Percentiles rank a stretch among this genome's conserved stretches.
phyloP scores from a whole-genome alignment of 495 filamentous ascomycete genomes.

The Hypoxylon fragiforme region DNA sequence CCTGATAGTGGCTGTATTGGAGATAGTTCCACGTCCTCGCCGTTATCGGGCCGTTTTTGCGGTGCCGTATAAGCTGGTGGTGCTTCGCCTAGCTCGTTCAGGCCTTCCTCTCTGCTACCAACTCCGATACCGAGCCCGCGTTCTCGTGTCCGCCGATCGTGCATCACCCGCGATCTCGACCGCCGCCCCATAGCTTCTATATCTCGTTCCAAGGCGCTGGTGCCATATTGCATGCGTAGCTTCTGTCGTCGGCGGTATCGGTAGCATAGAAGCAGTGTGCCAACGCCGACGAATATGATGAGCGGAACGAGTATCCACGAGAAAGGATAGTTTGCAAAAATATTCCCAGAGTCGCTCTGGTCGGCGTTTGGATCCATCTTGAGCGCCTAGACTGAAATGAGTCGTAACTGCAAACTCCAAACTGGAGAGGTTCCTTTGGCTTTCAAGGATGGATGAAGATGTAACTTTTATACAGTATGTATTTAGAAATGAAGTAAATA shows the following conservation, averaged over 20 bases:
- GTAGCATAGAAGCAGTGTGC: conserved; percentile 29
- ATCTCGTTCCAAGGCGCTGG: conserved; percentile 26
- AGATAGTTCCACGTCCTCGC: conserved; percentile 31
- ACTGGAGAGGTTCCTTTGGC: too few species aligned
- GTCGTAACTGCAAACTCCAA: too few species aligned
- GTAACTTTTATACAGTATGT: too few species aligned
- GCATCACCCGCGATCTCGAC: conserved; percentile 8
- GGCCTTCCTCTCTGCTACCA: conserved; percentile 48
- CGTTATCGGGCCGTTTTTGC: conserved; percentile 31
- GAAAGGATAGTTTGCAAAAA: conserved; percentile 27
- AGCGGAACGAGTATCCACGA: conserved; percentile 36
- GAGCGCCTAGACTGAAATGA: neutral
- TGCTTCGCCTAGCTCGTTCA: conserved; percentile 61
- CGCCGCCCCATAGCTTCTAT: conserved; percentile 27
- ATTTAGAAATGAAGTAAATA: neutral
- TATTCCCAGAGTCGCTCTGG: conserved; percentile 13
- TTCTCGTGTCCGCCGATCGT: conserved; percentile 16
- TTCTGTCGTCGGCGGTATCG: conserved; percentile 26
- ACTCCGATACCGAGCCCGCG: conserved; percentile 18
- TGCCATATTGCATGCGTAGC: conserved; percentile 29
- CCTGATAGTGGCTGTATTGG: conserved; percentile 28
- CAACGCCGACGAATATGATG: conserved; percentile 31
- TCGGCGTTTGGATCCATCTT: conserved; percentile 20
- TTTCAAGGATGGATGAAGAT: too few species aligned
- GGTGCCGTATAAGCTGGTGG: conserved; percentile 56